These are phyloP conservation scores for Sporothrix dimorphospora DNA, from an alignment of 2,329 filamentous ascomycete genomes.

Conservation along the genomic window DNA sequence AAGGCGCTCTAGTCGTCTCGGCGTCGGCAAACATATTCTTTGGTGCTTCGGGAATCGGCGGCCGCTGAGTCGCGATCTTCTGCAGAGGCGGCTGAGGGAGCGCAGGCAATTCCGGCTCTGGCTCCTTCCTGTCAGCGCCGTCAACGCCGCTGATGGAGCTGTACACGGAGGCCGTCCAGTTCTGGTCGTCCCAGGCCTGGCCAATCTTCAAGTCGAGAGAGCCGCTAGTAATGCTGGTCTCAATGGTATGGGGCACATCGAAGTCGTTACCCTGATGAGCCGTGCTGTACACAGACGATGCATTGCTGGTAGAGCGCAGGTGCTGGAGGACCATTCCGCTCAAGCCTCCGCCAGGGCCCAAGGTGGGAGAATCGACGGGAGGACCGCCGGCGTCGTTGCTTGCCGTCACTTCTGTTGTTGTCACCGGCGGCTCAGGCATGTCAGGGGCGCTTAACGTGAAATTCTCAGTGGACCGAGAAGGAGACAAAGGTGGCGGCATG, in stretches of 20 bases:
- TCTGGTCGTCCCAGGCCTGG: slow-evolving; percentile 51
- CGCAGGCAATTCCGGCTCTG: neutral
- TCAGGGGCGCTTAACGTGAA: slow-evolving; percentile 34
- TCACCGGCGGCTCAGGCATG: slow-evolving; percentile 30
- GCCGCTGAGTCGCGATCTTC: slow-evolving; percentile 3
- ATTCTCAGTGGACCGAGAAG: slow-evolving; percentile 34
- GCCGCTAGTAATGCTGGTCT: slow-evolving; percentile 37
- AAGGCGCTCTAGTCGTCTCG: slow-evolving; percentile 16
- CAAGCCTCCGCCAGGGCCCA: slow-evolving; percentile 71
- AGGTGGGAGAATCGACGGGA: slow-evolving; percentile 73
- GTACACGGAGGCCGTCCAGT: slow-evolving; percentile 31
- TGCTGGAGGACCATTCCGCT: slow-evolving; percentile 85
- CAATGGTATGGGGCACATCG: neutral
- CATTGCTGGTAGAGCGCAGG: slow-evolving; percentile 76
- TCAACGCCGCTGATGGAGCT: slow-evolving; percentile 18
- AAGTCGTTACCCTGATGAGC: slow-evolving; percentile 13
- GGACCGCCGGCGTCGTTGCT: neutral
- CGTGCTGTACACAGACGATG: slow-evolving; percentile 73
- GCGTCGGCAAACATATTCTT: slow-evolving; percentile 15
- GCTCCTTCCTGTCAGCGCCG: neutral
- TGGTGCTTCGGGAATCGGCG: slow-evolving; percentile 5
- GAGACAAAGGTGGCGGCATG: slow-evolving; percentile 49
- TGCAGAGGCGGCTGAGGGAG: neutral
- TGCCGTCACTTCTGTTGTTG: neutral
- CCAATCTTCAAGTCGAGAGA: slow-evolving; percentile 41